These are phyloP conservation scores for Aureobasidium melanogenum DNA, from an alignment of 2,329 filamentous ascomycete genomes.

Conservation along the genomic window DNA sequence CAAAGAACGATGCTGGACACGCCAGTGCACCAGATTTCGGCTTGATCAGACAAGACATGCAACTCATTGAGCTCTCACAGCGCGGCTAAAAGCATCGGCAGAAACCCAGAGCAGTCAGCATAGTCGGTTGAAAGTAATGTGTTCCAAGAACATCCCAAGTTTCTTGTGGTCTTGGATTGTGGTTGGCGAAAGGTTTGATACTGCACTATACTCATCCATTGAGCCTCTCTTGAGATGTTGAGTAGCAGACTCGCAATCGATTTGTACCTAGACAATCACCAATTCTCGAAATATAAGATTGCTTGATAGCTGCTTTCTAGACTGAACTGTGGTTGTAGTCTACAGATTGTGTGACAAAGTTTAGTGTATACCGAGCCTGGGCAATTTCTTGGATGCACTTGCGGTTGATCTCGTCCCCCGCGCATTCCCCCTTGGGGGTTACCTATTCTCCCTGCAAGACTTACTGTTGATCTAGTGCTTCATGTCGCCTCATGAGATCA, in stretches of 20 bases:
- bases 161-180: not conserved
- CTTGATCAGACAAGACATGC: no score
- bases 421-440: not conserved
- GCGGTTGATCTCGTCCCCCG: not conserved
- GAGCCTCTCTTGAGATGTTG: no score
- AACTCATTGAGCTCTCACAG: not conserved
- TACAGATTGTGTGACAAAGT: not conserved
- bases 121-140: not conserved
- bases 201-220: no score
- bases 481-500: not conserved
- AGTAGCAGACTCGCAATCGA: no score
- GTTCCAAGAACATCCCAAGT: not conserved
- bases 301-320: no score
- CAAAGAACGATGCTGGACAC: no score
- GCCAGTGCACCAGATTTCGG: no score
- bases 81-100: not conserved
- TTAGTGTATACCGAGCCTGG: not conserved
- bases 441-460: not conserved
- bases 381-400: not conserved
- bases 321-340: no score
- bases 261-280: no score
- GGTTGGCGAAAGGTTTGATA: no score
- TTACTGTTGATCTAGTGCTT: not conserved
- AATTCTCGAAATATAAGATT: no score
- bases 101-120: not conserved